Percentiles rank a stretch among this genome's conserved stretches.
phyloP scores from a whole-genome alignment of 306 rosid genomes.

The Cajanus cajan region DNA sequence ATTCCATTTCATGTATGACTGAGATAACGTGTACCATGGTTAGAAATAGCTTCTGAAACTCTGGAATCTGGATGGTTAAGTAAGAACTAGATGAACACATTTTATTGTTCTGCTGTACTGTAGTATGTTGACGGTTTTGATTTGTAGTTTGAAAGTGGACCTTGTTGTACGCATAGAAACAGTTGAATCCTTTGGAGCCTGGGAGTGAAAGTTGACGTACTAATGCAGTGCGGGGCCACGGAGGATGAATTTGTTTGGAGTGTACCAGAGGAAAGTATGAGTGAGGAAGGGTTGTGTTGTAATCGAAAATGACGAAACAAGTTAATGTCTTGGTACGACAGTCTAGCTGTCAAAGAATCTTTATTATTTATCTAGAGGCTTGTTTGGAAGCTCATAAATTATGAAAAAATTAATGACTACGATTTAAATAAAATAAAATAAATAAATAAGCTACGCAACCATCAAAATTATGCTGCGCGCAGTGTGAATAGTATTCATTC shows the following conservation, averaged over 20 bases:
- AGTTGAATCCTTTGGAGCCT: neutral
- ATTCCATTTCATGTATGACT: neutral
- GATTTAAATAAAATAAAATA: neutral
- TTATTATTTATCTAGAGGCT: neutral
- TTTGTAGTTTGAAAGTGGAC: constrained; percentile 1
- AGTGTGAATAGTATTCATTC: neutral
- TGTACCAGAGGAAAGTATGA: constrained; percentile 20
- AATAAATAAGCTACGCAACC: no score
- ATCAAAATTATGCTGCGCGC: no score
- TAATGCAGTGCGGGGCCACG: neutral
- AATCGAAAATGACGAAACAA: constrained; percentile 14
- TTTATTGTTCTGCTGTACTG: neutral
- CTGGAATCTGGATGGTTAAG: constrained; percentile 5
- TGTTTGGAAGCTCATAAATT: neutral
- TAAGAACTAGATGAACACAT: neutral
- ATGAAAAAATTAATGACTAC: neutral
- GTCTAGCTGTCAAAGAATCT: neutral
- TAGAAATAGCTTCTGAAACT: neutral
- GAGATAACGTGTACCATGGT: neutral
- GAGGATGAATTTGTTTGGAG: constrained; percentile 6
- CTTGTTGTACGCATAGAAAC: neutral
- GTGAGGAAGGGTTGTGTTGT: constrained; percentile 8
- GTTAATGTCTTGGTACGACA: constrained; percentile 1
- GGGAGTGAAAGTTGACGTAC: no score
- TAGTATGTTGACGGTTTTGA: neutral